phyloP scores from a whole-genome alignment of 2,329 filamentous ascomycete genomes.

The Aspergillus sp. region DNA sequence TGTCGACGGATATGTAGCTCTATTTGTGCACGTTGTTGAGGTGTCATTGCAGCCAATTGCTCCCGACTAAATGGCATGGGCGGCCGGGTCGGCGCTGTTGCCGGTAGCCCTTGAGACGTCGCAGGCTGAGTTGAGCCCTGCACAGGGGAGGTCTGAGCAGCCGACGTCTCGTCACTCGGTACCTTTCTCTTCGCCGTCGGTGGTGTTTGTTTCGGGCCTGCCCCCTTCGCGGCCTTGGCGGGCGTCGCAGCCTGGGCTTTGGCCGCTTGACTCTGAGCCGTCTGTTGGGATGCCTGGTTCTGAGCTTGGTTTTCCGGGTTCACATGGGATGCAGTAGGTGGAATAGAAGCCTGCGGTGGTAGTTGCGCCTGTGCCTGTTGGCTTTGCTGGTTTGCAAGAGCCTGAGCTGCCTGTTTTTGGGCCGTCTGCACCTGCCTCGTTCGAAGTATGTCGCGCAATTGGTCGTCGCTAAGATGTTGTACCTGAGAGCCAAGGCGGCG shows the following conservation, averaged over 20 bases:
- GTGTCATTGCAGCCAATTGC: slow-evolving; percentile 39
- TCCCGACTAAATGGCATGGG: slow-evolving; percentile 32
- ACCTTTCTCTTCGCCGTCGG: slow-evolving; percentile 41
- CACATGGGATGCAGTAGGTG: slow-evolving; percentile 23
- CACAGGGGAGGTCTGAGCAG: slow-evolving; percentile 40
- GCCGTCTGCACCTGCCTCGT: slow-evolving; percentile 37
- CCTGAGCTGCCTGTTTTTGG: slow-evolving; percentile 30
- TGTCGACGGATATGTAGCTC: slow-evolving; percentile 38
- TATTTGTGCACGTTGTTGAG: slow-evolving; percentile 41
- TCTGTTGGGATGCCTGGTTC: slow-evolving; percentile 24
- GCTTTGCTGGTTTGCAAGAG: slow-evolving; percentile 22
- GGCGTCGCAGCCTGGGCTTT: slow-evolving; percentile 30
- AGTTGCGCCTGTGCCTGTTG: slow-evolving; percentile 25
- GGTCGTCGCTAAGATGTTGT: slow-evolving; percentile 42
- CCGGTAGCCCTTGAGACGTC: slow-evolving; percentile 18
- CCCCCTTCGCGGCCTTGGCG: slow-evolving; percentile 27
- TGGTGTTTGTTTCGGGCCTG: slow-evolving; percentile 30
- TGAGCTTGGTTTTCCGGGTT: slow-evolving; percentile 24
- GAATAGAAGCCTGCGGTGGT: slow-evolving; percentile 21
- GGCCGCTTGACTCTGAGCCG: slow-evolving; percentile 27
- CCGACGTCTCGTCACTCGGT: slow-evolving; percentile 47
- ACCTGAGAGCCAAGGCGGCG: slow-evolving; percentile 35
- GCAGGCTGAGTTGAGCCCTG: slow-evolving; percentile 27
- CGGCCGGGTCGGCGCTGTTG: slow-evolving; percentile 22
- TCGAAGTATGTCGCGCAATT: slow-evolving; percentile 39